phyloP scores from a whole-genome alignment of 805 yeast species.

The Cyberlindnera meyerae region DNA sequence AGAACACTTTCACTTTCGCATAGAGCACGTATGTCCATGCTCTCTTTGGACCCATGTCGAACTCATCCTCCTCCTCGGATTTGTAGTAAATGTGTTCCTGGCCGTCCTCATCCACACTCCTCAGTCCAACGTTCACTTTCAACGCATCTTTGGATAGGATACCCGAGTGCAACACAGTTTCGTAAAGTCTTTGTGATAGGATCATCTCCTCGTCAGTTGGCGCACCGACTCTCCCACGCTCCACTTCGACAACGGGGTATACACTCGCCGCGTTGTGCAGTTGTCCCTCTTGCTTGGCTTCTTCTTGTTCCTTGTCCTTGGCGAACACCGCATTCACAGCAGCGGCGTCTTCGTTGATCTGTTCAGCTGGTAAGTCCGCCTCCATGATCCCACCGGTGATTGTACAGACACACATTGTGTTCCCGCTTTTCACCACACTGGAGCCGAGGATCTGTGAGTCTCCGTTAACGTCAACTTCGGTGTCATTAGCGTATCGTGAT shows the following conservation, averaged over 20 bases:
- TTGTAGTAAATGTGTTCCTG: conserved; percentile 41
- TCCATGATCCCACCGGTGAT: conserved; percentile 66
- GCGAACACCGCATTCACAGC: conserved; percentile 28
- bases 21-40: conserved; percentile 55
- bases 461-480: conserved; percentile 21
- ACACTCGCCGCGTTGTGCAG: conserved; percentile 37
- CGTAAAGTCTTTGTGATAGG: conserved; percentile 59
- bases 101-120: conserved; percentile 49
- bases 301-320: conserved; percentile 27
- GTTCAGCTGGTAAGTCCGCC: conserved; percentile 39
- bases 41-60: conserved; percentile 35
- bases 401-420: conserved; percentile 68
- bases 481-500: conserved; percentile 34
- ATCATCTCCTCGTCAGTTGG: conserved; percentile 86
- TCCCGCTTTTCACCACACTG: conserved; percentile 62
- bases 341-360: conserved; percentile 36
- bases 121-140: conserved; percentile 49
- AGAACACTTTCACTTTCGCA: conserved; percentile 71
- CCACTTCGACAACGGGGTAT: conserved; percentile 72
- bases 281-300: conserved; percentile 22
- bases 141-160: conserved; percentile 47
- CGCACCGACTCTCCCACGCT: conserved; percentile 70
- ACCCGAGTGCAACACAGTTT: conserved; percentile 53
- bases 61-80: conserved; percentile 42
- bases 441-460: conserved; percentile 52